Conservation (phyloP, 2,329 filamentous ascomycete species). For the Trichoderma aggressivum region DNA sequence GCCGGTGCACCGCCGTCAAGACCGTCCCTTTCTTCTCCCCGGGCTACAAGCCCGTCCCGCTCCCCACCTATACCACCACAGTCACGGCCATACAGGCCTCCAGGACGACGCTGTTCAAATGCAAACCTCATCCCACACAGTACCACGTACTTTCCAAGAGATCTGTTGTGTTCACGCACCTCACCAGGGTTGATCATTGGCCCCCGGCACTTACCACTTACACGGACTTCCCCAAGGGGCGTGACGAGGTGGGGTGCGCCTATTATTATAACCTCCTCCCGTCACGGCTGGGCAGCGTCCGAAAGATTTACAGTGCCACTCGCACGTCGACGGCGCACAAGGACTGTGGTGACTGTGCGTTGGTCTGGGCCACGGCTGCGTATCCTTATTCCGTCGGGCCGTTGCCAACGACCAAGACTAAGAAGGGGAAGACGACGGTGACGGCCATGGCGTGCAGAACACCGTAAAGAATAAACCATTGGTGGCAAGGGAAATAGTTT, state of each 20-base stretch:
- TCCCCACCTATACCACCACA: slow-evolving; percentile 24
- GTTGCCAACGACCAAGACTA: neutral
- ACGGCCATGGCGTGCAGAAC: neutral
- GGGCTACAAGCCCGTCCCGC: slow-evolving; percentile 24
- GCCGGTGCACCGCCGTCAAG: slow-evolving; percentile 23
- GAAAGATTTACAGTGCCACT: neutral
- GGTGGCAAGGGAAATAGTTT: neutral
- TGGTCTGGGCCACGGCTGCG: neutral
- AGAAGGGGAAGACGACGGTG: neutral
- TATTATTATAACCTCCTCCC: neutral
- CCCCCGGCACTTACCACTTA: neutral
- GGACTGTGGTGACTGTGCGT: neutral
- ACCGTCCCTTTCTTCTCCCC: neutral
- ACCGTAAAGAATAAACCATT: neutral
- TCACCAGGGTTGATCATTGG: neutral
- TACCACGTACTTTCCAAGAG: neutral
- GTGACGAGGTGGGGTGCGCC: neutral
- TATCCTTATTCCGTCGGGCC: neutral
- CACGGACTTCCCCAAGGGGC: neutral
- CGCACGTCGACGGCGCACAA: neutral
- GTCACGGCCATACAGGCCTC: slow-evolving; percentile 20
- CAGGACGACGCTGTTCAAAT: slow-evolving; percentile 19
- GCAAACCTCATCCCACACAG: neutral
- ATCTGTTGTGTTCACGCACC: neutral
- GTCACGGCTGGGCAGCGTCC: neutral